phyloP scores from a whole-genome alignment of 148 eudicot species.

The Beta vulgaris region DNA sequence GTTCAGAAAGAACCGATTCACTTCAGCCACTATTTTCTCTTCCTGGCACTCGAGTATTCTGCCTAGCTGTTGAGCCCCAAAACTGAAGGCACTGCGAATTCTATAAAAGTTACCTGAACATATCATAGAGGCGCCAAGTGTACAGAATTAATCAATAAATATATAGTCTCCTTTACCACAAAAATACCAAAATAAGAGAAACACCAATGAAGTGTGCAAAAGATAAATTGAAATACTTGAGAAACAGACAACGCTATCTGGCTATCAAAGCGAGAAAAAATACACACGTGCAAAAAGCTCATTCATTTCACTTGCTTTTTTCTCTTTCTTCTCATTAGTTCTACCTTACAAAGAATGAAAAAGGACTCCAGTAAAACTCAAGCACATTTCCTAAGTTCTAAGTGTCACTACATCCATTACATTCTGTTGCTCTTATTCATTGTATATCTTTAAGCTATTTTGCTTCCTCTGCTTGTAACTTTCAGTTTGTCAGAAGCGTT shows the following conservation, averaged over 20 bases:
- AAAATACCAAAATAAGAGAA: background rate
- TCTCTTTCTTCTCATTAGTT: background rate
- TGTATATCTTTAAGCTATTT: background rate
- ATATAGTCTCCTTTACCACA: background rate
- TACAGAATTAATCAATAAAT: background rate
- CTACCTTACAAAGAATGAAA: background rate
- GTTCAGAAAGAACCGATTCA: conserved; percentile 52
- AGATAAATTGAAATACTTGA: background rate
- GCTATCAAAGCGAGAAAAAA: background rate
- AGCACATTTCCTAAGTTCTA: background rate
- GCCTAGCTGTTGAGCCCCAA: conserved; percentile 54
- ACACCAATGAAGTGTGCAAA: background rate
- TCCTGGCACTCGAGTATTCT: conserved; percentile 46
- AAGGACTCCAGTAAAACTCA: background rate
- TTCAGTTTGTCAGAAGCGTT: background rate
- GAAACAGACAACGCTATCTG: background rate
- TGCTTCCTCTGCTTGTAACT: background rate
- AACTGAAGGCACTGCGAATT: conserved; percentile 62
- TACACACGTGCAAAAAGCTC: background rate
- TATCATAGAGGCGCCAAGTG: background rate
- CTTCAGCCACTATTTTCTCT: conserved; percentile 42
- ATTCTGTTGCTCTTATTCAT: background rate
- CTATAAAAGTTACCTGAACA: conserved; percentile 60
- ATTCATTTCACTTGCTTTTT: background rate
- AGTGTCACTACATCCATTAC: background rate